These are phyloP conservation scores for Caloboletus inedulis DNA, from an alignment of 1,284 basidiomycete species.

Conservation along the genomic window DNA sequence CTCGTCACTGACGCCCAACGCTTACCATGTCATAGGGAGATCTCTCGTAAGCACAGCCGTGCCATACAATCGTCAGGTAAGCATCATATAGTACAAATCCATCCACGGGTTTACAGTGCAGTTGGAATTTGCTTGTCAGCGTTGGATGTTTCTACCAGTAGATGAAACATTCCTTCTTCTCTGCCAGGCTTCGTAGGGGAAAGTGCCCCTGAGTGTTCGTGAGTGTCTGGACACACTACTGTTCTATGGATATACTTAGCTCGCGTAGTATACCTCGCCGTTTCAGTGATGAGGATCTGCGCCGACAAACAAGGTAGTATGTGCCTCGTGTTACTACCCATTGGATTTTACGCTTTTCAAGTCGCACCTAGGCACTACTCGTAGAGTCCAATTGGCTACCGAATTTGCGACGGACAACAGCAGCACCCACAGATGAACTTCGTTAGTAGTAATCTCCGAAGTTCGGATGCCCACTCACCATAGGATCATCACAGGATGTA, in stretches of 20 bases:
- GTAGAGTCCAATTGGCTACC: background rate
- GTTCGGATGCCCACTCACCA: no score
- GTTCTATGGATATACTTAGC: background rate
- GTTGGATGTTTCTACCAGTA: background rate
- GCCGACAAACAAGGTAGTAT: conserved; percentile 2
- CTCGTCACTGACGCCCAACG: no score
- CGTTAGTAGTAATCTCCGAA: no score
- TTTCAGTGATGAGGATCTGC: conserved; percentile 1
- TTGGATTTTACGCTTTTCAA: background rate
- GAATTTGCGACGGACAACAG: background rate
- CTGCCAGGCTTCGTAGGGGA: background rate
- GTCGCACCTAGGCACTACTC: background rate
- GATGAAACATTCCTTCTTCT: background rate
- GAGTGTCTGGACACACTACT: background rate
- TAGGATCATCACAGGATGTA: background rate
- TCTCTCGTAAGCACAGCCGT: background rate
- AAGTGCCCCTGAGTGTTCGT: background rate
- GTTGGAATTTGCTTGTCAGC: background rate
- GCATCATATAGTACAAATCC: background rate
- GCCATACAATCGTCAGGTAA: background rate
- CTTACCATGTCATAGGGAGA: background rate
- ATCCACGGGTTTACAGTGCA: background rate
- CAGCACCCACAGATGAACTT: background rate
- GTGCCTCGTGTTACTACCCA: background rate
- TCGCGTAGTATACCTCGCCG: background rate